Percentiles rank a stretch among this genome's conserved stretches.
Conservation (phyloP, 495 filamentous ascomycete genomes). For the Cryomyces minteri region DNA sequence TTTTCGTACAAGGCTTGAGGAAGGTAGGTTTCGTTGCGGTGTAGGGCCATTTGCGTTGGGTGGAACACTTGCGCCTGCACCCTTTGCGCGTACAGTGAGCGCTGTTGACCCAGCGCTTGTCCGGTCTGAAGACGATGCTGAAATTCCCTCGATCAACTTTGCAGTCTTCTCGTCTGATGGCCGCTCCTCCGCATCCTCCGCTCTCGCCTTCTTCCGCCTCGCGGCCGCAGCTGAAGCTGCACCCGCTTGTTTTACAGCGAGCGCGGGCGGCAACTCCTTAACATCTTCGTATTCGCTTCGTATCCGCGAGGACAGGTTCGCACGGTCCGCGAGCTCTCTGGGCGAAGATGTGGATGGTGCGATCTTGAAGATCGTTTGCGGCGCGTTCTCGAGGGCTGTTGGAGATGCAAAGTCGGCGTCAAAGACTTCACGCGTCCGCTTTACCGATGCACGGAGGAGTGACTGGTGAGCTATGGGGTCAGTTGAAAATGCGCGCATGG, state of each 20-base stretch:
- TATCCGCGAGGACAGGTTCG: conserved; percentile 39
- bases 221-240: conserved; percentile 37
- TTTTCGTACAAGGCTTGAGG: conserved; percentile 43
- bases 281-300: conserved; percentile 70
- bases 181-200: conserved; percentile 19
- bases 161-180: conserved; percentile 37
- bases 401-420: conserved; percentile 22
- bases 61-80: conserved; percentile 12
- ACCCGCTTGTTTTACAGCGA: conserved; percentile 69
- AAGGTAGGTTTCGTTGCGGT: conserved; percentile 28
- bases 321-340: conserved; percentile 25
- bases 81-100: conserved; percentile 29
- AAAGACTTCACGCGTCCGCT: conserved; percentile 43
- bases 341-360: conserved; percentile 31
- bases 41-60: conserved; percentile 28
- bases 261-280: conserved; percentile 58
- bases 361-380: conserved; percentile 20
- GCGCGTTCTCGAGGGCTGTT: conserved; percentile 8
- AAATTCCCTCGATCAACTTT: conserved; percentile 54
- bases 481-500: too few species aligned
- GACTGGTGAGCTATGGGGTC: too few species aligned
- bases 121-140: conserved; percentile 20
- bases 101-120: conserved; percentile 35
- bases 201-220: conserved; percentile 37
- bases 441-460: conserved; percentile 36